Conservation (phyloP, 805 yeast genomes). For the Hanseniaspora valbyensis region DNA sequence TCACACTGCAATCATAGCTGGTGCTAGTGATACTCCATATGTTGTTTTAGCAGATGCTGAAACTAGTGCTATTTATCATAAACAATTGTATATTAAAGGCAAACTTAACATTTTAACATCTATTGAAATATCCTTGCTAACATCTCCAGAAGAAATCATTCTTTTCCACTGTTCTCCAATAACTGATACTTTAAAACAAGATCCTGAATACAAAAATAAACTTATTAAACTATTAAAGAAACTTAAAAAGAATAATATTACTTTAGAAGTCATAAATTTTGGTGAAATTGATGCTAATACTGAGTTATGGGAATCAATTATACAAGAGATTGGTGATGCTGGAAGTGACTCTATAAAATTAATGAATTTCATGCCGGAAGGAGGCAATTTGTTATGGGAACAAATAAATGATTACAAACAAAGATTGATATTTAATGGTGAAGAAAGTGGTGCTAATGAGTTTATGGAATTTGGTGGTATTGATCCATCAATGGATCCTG, state of each 20-base stretch:
- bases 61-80: slow-evolving; percentile 15
- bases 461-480: slow-evolving; percentile 53
- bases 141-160: slow-evolving; percentile 76
- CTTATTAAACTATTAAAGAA: slow-evolving; percentile 77
- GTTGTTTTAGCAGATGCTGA: slow-evolving; percentile 45
- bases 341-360: slow-evolving; percentile 70
- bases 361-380: slow-evolving; percentile 69
- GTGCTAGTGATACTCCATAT: slow-evolving; percentile 75
- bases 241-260: slow-evolving; percentile 84
- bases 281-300: slow-evolving; percentile 81
- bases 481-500: slow-evolving; percentile 93
- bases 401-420: slow-evolving; percentile 44
- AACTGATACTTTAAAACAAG: slow-evolving; percentile 35
- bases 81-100: slow-evolving; percentile 47
- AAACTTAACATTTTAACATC: slow-evolving; percentile 62
- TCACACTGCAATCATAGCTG: slow-evolving; percentile 81
- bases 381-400: slow-evolving; percentile 74
- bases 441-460: slow-evolving; percentile 40
- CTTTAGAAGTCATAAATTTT: slow-evolving; percentile 80
- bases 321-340: slow-evolving; percentile 44
- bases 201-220: slow-evolving; percentile 21
- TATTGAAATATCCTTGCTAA: slow-evolving; percentile 84
- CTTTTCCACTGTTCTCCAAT: slow-evolving; percentile 86
- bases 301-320: slow-evolving; percentile 65
- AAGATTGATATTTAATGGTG: slow-evolving; percentile 59